These are phyloP conservation scores for Lactarius hatsudake DNA, from an alignment of 768 basidiomycete species.

Conservation along the genomic window DNA sequence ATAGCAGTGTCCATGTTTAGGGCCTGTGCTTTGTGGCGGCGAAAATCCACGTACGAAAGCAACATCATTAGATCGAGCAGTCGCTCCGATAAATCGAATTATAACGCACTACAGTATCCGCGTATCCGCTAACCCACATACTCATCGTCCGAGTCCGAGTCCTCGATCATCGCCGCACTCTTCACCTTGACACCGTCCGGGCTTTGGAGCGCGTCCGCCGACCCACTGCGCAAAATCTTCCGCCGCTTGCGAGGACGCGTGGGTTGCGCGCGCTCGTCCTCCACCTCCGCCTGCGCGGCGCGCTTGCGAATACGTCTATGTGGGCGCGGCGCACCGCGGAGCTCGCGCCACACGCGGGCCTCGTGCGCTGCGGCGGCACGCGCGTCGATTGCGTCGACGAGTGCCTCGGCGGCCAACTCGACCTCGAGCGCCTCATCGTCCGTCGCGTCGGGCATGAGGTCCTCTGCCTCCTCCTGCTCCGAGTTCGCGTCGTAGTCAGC, in stretches of 20 bases:
- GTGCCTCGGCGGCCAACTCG: slow-evolving; percentile 45
- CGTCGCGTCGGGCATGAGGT: slow-evolving; percentile 34
- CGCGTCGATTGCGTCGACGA: slow-evolving; percentile 40
- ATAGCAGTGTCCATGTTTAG: neutral
- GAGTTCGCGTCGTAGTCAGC: slow-evolving; percentile 1
- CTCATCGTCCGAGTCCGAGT: slow-evolving; percentile 17
- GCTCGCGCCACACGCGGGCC: slow-evolving; percentile 39
- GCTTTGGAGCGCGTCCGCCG: neutral
- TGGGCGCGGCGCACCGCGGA: neutral
- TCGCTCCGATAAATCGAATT: neutral
- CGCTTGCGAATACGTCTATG: neutral
- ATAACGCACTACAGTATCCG: neutral
- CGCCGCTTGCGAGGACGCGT: slow-evolving; percentile 10
- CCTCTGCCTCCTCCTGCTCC: neutral
- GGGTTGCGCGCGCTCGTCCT: neutral
- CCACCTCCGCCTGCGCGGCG: neutral
- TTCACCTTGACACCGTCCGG: slow-evolving; percentile 22
- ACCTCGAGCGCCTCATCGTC: slow-evolving; percentile 39
- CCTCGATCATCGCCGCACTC: slow-evolving; percentile 22
- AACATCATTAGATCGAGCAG: neutral
- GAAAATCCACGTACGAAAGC: neutral
- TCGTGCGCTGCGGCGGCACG: slow-evolving; percentile 38
- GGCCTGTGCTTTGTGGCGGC: neutral
- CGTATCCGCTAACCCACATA: neutral
- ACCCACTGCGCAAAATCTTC: neutral